Base-by-base conservation (phyloP, 768 basidiomycete genomes). In the Podaxis carcinomalis region DNA sequence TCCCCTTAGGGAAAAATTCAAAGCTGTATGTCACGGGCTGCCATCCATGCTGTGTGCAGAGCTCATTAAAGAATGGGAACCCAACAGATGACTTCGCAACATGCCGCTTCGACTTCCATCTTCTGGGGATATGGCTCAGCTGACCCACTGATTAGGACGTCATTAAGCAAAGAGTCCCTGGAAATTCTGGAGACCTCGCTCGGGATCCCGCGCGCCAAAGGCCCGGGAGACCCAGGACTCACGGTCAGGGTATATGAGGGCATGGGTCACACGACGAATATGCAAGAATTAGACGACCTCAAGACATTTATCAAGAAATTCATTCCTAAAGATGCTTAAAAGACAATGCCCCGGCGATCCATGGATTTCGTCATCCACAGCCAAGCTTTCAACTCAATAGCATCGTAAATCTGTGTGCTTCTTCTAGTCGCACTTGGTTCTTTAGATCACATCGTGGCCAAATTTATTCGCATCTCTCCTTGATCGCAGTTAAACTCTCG, bases 81-180 rank as follows among this genome's bases (percentile, higher is more conserved):
- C 55, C 55, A 37, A 55, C 63, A 92, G 90, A 84, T 91, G 80
- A 71, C 80, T 47, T 82, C 83, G 14, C 74, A 80, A 9, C 77
- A 87, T 65, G 84, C 87, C 16, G 74, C 79, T 49, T 79, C 81
- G 3, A 79, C 85, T 21, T 90, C 93, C 1, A 79, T 95, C 28
- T 95, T 96, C 74, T 91, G 91, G 86, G 95, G 90, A 11, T 91
- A 94, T 64, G 94, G 94, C 23, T 81, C 78, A 5, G 78, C 71
- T 14, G 95, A 98, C 74, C 86, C 83, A 5, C 78, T 96, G 23
- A 88, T 97, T 57, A 79, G 79, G 60, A 79, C 78, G 65, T 64
- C 79, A 27, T 77, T 85, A 53, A 84, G 84, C 23, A 70, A 79
- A 57, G 71, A 72, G 52, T 89, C 90, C 6, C 74, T 80, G 39